Conservation (phyloP, 192 early-diverging fungal species). For the Podila epicladia region DNA sequence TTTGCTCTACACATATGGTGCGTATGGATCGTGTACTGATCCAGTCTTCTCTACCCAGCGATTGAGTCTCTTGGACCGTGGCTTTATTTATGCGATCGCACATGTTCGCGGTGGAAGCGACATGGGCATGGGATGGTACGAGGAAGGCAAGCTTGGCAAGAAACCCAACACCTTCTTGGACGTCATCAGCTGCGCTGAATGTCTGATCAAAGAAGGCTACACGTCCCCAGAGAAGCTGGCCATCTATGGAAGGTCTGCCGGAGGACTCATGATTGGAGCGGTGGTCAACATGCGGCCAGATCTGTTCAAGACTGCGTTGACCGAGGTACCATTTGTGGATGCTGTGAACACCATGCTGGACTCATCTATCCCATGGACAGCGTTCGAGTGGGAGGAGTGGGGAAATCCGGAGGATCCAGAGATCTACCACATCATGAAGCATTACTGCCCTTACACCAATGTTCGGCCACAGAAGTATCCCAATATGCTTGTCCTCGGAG, state of each 20-base stretch:
- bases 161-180: slow-evolving; percentile 81
- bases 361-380: slow-evolving; percentile 75
- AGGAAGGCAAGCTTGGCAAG: slow-evolving; percentile 72
- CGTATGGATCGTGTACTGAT: slow-evolving; percentile 80
- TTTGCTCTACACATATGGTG: slow-evolving; percentile 82
- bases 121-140: slow-evolving; percentile 82
- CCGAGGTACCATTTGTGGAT: slow-evolving; percentile 88
- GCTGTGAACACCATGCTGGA: slow-evolving; percentile 86
- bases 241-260: slow-evolving; percentile 47
- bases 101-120: slow-evolving; percentile 87
- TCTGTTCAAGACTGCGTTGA: slow-evolving; percentile 75
- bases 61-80: slow-evolving; percentile 77
- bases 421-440: slow-evolving; percentile 63
- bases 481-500: slow-evolving; percentile 78
- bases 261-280: slow-evolving; percentile 58
- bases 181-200: slow-evolving; percentile 72
- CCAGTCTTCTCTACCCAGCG: slow-evolving; percentile 78
- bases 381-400: slow-evolving; percentile 81
- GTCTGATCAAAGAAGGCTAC: slow-evolving; percentile 67
- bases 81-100: slow-evolving; percentile 81
- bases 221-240: slow-evolving; percentile 58
- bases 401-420: slow-evolving; percentile 66
- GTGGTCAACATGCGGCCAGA: slow-evolving; percentile 70
- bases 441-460: slow-evolving; percentile 79
- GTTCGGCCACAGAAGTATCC: slow-evolving; percentile 55